Evolutionary conservation across 2,329 filamentous ascomycete species (phyloP).

Genomic region (Cercospora sp.): DNA sequence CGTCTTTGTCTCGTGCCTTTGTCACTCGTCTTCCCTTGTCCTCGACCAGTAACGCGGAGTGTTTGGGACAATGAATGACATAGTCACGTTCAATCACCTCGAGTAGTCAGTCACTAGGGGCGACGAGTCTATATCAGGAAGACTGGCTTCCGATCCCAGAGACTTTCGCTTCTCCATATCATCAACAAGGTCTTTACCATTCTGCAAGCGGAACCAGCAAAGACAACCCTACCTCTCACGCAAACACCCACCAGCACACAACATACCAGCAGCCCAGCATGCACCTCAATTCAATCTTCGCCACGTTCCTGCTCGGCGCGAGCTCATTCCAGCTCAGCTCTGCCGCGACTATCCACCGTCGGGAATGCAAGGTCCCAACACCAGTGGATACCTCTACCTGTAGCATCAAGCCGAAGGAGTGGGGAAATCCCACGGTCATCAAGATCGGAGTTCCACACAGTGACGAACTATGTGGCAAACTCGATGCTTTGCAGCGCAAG

Average conservation of each 20-base stretch:
- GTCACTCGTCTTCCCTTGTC: background rate
- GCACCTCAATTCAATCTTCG: background rate
- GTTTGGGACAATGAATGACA: background rate
- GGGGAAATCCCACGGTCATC: background rate
- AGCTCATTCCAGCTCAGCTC: background rate
- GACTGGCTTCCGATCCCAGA: background rate
- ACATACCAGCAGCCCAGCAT: background rate
- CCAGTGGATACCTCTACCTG: background rate
- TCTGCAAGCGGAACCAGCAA: background rate
- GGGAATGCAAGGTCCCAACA: background rate
- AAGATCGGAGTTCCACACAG: background rate
- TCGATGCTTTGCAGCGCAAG: background rate
- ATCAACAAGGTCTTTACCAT: background rate
- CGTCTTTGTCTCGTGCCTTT: background rate
- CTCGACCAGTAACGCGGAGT: background rate
- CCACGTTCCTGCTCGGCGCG: background rate
- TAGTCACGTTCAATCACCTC: background rate
- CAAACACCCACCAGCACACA: background rate
- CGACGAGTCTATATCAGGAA: background rate
- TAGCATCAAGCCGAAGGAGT: background rate
- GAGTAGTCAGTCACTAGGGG: background rate
- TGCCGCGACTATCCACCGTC: background rate
- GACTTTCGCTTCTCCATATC: background rate
- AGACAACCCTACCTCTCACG: background rate
- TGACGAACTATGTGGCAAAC: background rate